phyloP scores from a whole-genome alignment of 1,284 basidiomycete genomes.

The Apiotrichum mycotoxinovorans region DNA sequence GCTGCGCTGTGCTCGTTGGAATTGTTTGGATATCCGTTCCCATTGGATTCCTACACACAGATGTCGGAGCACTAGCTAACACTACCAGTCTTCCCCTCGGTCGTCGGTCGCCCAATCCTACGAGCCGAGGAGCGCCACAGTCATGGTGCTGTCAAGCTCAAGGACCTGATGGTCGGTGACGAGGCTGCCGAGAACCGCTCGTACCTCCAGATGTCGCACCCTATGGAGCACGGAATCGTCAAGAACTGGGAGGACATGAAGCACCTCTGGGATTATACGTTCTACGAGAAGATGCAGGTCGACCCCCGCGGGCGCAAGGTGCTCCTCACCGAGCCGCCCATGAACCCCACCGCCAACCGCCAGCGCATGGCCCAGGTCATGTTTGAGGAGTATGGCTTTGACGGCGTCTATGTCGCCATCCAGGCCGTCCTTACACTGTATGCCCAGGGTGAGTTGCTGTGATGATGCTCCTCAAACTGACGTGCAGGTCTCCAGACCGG shows the following conservation, averaged over 20 bases:
- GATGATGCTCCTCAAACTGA: not conserved
- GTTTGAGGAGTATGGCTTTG: conserved; percentile 98
- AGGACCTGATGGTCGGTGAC: conserved; percentile 97
- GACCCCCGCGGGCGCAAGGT: conserved; percentile 86
- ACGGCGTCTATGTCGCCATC: conserved; percentile 94
- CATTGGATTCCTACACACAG: no score
- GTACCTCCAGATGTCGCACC: conserved; percentile 93
- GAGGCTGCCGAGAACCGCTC: conserved; percentile 91
- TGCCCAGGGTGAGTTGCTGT: conserved; percentile 73
- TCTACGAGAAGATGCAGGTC: conserved; percentile 88
- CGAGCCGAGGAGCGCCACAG: conserved; percentile 89
- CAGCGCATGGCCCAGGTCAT: conserved; percentile 96
- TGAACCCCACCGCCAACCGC: conserved; percentile 94
- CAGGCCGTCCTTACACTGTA: conserved; percentile 98
- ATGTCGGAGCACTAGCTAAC: not conserved
- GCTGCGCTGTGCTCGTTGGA: no score
- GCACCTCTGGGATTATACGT: conserved; percentile 97
- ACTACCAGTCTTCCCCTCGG: conserved; percentile 81
- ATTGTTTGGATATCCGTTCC: not conserved
- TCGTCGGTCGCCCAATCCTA: conserved; percentile 93
- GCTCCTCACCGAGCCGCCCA: conserved; percentile 96
- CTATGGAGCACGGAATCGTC: conserved; percentile 99
- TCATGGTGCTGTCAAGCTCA: conserved; percentile 68
- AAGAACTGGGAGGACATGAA: conserved; percentile 99
- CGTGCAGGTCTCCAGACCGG: conserved; percentile 86